Conservation (phyloP, 2,329 filamentous ascomycete species). For the Westerdykella sp. region DNA sequence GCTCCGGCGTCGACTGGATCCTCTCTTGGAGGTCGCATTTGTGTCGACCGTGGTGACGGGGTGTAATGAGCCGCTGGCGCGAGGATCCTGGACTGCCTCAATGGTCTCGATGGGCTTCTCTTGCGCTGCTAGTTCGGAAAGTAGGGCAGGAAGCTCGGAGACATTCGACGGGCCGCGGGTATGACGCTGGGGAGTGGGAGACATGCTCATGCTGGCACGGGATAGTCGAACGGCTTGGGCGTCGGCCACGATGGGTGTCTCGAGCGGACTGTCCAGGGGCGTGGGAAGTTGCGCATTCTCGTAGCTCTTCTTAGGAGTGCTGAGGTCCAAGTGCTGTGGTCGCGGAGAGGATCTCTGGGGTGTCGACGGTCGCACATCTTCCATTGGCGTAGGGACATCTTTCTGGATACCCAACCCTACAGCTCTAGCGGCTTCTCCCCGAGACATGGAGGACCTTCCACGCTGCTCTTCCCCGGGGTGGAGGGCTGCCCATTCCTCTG, state of each 20-base stretch:
- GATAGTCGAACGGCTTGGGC: constrained; percentile 46
- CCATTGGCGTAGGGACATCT: constrained; percentile 52
- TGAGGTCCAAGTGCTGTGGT: constrained; percentile 3
- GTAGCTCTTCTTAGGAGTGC: constrained; percentile 13
- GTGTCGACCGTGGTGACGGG: constrained; percentile 29
- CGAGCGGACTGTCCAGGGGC: constrained; percentile 39
- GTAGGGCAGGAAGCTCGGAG: constrained; percentile 48
- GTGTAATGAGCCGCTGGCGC: constrained; percentile 29
- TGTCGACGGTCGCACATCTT: constrained; percentile 42
- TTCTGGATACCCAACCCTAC: constrained; percentile 53
- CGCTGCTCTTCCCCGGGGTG: constrained; percentile 51
- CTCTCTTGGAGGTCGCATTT: constrained; percentile 20
- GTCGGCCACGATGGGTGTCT: constrained; percentile 45
- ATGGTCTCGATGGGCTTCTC: constrained; percentile 40
- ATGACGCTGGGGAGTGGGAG: constrained; percentile 43
- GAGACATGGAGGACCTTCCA: constrained; percentile 50
- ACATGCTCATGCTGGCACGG: constrained; percentile 43
- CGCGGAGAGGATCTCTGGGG: constrained; percentile 15
- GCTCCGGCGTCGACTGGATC: constrained; percentile 25
- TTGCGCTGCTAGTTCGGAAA: constrained; percentile 36
- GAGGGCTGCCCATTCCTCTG: constrained; percentile 56
- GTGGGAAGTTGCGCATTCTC: constrained; percentile 27
- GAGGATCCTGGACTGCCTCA: constrained; percentile 23
- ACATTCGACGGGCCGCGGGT: constrained; percentile 46
- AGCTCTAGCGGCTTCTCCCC: constrained; percentile 38